phyloP scores from a whole-genome alignment of 768 basidiomycete species.

The Naganishia onofrii region DNA sequence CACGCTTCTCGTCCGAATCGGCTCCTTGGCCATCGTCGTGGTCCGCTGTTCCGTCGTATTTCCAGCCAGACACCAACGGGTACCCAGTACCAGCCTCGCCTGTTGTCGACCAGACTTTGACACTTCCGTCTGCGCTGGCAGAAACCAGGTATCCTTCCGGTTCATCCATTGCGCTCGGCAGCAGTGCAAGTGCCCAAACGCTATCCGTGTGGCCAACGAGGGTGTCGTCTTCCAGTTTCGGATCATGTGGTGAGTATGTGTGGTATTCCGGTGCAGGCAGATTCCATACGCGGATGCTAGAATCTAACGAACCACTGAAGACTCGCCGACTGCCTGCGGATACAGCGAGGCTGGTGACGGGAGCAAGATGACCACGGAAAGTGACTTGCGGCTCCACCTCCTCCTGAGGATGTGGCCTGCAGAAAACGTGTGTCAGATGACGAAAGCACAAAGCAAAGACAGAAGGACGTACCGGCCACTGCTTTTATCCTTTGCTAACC shows the following conservation, averaged over 20 bases:
- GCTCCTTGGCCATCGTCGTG: not conserved
- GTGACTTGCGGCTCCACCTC: slow-evolving; percentile 93
- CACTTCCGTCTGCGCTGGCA: slow-evolving; percentile 82
- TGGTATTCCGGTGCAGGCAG: slow-evolving; percentile 69
- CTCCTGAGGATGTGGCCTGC: slow-evolving; percentile 22
- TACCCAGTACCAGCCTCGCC: slow-evolving; percentile 57
- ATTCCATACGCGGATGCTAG: slow-evolving; percentile 87
- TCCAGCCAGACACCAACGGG: slow-evolving; percentile 73
- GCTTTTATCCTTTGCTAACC: slow-evolving; percentile 72
- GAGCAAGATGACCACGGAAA: slow-evolving; percentile 85
- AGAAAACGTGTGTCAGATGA: not conserved
- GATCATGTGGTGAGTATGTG: slow-evolving; percentile 87
- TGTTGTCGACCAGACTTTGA: slow-evolving; percentile 74
- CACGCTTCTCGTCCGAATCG: slow-evolving; percentile 58
- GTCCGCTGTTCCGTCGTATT: slow-evolving; percentile 60
- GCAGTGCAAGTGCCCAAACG: slow-evolving; percentile 89
- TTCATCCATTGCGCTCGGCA: slow-evolving; percentile 58
- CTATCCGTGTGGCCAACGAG: slow-evolving; percentile 92
- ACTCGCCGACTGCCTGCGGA: slow-evolving; percentile 64
- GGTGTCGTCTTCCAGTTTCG: slow-evolving; percentile 69
- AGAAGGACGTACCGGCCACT: slow-evolving; percentile 36
- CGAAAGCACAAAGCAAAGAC: not conserved
- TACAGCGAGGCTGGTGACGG: slow-evolving; percentile 75
- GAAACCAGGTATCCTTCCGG: slow-evolving; percentile 75
- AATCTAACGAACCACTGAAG: slow-evolving; percentile 90